Evolutionary conservation across 1,284 basidiomycete genomes (phyloP).

Genomic region (Boletus chippewaensis): DNA sequence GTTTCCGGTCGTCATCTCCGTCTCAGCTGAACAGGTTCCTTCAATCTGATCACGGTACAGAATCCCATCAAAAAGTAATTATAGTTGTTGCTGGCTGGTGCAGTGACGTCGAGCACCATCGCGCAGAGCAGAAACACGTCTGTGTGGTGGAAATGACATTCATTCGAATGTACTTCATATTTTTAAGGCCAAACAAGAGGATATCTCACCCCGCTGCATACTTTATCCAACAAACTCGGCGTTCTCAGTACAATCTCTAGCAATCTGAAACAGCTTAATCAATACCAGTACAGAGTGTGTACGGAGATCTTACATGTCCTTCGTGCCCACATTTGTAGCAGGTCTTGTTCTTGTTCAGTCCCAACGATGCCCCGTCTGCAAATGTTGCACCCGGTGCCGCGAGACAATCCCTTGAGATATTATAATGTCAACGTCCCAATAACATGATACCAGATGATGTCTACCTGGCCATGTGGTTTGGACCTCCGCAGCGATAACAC

Average conservation of each 20-base stretch:
- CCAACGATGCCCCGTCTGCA: conserved; percentile 40
- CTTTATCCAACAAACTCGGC: conserved; percentile 39
- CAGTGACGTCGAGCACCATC: neutral
- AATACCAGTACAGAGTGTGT: neutral
- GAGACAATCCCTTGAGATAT: conserved; percentile 61
- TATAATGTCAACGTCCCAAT: conserved; percentile 7
- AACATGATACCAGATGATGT: neutral
- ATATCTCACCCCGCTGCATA: conserved; percentile 9
- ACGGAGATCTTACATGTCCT: conserved; percentile 58
- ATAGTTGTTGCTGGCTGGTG: neutral
- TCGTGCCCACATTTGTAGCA: conserved; percentile 84
- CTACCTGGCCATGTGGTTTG: conserved; percentile 77
- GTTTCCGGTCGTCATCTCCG: conserved; percentile 22
- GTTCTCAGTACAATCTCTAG: conserved; percentile 70
- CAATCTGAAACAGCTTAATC: conserved; percentile 47
- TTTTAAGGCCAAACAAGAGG: conserved; percentile 10
- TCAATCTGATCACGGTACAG: neutral
- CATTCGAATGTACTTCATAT: conserved; percentile 13
- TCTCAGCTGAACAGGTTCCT: neutral
- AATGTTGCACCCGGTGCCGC: conserved; percentile 57
- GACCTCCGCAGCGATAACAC: conserved; percentile 77
- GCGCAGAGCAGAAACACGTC: neutral
- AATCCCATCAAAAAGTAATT: neutral
- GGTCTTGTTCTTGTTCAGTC: conserved; percentile 59
- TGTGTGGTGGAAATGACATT: conserved; percentile 9